Percentiles rank a stretch among this genome's conserved stretches.
phyloP scores from a whole-genome alignment of 768 basidiomycete genomes.

The Panaeolus cyanescens region DNA sequence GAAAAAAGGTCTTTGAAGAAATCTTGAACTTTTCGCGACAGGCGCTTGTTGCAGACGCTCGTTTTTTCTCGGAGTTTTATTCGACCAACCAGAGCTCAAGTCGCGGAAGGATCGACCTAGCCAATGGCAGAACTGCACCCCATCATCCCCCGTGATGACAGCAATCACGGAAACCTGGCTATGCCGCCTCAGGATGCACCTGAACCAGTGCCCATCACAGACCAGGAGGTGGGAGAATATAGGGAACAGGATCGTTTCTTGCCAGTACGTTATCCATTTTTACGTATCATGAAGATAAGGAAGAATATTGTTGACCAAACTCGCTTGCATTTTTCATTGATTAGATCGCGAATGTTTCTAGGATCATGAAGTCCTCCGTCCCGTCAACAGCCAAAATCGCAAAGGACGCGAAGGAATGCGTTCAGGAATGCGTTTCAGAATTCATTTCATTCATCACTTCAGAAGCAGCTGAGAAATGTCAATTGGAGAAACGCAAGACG shows the following conservation, averaged over 20 bases:
- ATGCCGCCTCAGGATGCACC: conserved; percentile 44
- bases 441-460: conserved; percentile 98
- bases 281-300: background rate
- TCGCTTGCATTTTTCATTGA: conserved; percentile 1
- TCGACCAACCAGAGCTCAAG: background rate
- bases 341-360: conserved; percentile 96
- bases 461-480: conserved; percentile 94
- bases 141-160: conserved; percentile 41
- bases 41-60: background rate
- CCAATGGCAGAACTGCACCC: conserved; percentile 40
- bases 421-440: conserved; percentile 97
- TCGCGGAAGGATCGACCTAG: conserved; percentile 13
- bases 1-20: background rate
- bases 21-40: background rate
- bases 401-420: conserved; percentile 98
- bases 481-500: conserved; percentile 95
- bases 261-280: conserved; percentile 59
- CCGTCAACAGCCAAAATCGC: conserved; percentile 93
- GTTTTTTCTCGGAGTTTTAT: background rate
- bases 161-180: conserved; percentile 29
- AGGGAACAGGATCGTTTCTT: conserved; percentile 94
- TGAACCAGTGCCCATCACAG: conserved; percentile 76
- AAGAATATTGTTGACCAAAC: background rate
- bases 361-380: conserved; percentile 94
- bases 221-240: conserved; percentile 92